Evolutionary conservation across 108 stramenopile genomes (phyloP), one percentile per base, ranked within the genome.

Genomic region (Skeletonema costatum): DNA sequence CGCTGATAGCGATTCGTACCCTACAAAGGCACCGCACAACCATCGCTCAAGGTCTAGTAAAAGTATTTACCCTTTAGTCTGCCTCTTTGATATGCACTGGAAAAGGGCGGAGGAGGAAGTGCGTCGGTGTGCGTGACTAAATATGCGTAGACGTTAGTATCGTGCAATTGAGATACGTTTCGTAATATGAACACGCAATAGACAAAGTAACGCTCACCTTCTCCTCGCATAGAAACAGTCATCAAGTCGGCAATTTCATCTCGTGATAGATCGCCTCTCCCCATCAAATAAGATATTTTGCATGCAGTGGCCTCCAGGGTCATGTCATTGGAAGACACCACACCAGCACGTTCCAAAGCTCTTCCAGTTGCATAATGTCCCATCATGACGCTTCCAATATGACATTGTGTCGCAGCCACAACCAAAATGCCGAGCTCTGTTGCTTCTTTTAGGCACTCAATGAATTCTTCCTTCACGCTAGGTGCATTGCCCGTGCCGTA

Each of bases 401-500:
- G 74, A 74, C 99, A 99, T 77, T 99, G 99, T 53, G 96, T 96
- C 13, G 93, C 73, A n/a, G 90, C 97, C 61, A 98, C 89, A 19
- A 98, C 96, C 10, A 94, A 66, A 44, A 97, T 89, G 0, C 92
- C 96, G n/a, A 76, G 73, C 9, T 87, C 82, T 31, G 65, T 73
- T 29, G 93, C 93, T 69, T 92, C 91, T 21, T 75, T 80, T 11
- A 94, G 80, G 29, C 87, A 74, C 51, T 91, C 70, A 31, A 94
- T 83, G 32, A 94, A 88, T 16, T 86, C 84, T 48, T 94, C 80
- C 44, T 97, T 96, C 10, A 90, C 84, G 39, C 74, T 74, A 6
- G 97, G 97, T 31, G 89, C 84, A 74, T 98, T 99, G 33, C 99
- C 98, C 3, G 98, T 98, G 35, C 99, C 99, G 71, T 98, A 98